Evolutionary conservation across 2,329 filamentous ascomycete species (phyloP).

Genomic region (Colletotrichum karsti): DNA sequence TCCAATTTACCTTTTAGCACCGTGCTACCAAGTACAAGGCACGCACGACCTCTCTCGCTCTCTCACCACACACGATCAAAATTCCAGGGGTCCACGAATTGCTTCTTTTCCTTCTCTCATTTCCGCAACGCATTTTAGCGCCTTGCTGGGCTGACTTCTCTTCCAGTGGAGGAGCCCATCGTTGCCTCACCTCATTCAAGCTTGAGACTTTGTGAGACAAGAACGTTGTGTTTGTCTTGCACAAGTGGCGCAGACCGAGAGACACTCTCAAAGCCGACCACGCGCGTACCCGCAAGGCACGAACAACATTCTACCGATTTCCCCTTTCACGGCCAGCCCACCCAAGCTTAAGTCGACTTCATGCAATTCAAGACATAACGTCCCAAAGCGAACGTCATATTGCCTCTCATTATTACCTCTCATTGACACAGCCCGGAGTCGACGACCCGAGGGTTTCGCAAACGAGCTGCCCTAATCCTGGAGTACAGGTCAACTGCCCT

Average conservation of each 20-base stretch:
- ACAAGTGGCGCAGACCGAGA: constrained; percentile 4
- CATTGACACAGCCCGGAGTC: background rate
- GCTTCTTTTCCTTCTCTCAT: constrained; percentile 4
- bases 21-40: background rate
- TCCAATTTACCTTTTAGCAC: constrained; percentile 12
- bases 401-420: background rate
- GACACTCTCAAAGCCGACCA: background rate
- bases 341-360: constrained; percentile 25
- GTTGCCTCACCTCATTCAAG: background rate
- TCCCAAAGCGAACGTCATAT: background rate
- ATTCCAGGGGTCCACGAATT: background rate
- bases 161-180: background rate
- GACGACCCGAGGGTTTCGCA: background rate
- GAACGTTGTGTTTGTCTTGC: background rate
- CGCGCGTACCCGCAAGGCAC: background rate
- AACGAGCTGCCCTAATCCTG: background rate
- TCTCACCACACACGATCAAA: background rate
- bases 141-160: background rate
- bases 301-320: background rate
- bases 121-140: background rate
- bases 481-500: background rate
- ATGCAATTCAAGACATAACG: constrained; percentile 12
- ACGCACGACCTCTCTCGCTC: background rate
- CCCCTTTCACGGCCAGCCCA: background rate
- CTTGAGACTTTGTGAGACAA: background rate